Percentiles rank a stretch among this genome's conserved stretches.
Evolutionary conservation across 2,329 filamentous ascomycete genomes (phyloP).

Genomic region (Fusarium nanum): DNA sequence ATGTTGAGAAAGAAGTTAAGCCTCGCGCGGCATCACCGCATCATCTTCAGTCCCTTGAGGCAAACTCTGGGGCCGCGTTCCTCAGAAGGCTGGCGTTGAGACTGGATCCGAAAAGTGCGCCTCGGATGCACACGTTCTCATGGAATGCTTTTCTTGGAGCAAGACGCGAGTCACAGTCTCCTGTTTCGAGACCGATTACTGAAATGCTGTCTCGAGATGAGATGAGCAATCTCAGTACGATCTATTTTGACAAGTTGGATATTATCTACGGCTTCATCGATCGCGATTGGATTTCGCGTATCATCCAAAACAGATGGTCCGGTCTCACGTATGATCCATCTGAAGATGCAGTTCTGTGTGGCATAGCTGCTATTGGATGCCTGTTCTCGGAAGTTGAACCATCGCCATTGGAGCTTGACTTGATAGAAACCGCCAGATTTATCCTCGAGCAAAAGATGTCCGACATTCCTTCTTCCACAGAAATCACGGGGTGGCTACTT

Average conservation of each 20-base stretch:
- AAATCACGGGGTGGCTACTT: constrained; percentile 64
- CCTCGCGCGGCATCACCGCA: constrained; percentile 34
- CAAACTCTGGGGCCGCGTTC: constrained; percentile 68
- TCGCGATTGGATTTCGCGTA: constrained; percentile 46
- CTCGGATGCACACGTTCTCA: constrained; percentile 65
- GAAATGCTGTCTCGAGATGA: constrained; percentile 60
- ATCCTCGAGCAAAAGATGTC: constrained; percentile 57
- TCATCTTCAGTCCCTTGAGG: constrained; percentile 60
- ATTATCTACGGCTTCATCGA: constrained; percentile 64
- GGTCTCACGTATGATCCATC: constrained; percentile 32
- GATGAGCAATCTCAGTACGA: constrained; percentile 57
- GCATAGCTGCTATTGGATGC: constrained; percentile 65
- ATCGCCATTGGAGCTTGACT: constrained; percentile 55
- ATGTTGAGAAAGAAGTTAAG: not conserved
- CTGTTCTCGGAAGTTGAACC: constrained; percentile 61
- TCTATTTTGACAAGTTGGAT: constrained; percentile 66
- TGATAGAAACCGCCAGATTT: constrained; percentile 59
- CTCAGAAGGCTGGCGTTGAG: constrained; percentile 63
- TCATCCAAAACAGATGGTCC: constrained; percentile 51
- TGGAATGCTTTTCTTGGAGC: constrained; percentile 61
- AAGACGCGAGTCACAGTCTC: constrained; percentile 36
- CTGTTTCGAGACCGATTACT: constrained; percentile 53
- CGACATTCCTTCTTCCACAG: constrained; percentile 50
- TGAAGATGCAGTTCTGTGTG: constrained; percentile 58
- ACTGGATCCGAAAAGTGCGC: constrained; percentile 64